Base-by-base conservation (phyloP, 345 rosid genomes). In the Raphanus sativus region DNA sequence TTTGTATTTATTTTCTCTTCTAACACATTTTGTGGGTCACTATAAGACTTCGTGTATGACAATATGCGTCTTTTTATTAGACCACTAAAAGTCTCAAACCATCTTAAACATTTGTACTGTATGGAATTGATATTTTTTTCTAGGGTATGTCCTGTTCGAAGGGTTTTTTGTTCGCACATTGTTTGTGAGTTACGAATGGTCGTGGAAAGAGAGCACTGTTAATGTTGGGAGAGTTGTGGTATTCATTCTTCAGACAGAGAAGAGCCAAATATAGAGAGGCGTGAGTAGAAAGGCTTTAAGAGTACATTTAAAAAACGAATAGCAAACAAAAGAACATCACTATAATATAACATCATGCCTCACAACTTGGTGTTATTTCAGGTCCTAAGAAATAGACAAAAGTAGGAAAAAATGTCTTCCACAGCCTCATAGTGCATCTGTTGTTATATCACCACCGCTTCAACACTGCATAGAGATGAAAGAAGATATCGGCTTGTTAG, bases 171-270 rank as follows among this genome's bases (percentile, higher is more conserved):
- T 78, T 60, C 77, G 77, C 81, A 78, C 81, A n/a, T n/a, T 73
- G 64, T 25, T 16, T 64, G 67, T 21, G 13, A 36, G 73, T 48
- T 56, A 62, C 36, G 82, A 78, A 68, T 62, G 77, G 77, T 42
- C 50, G 50, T 78, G 77, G 73, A 66, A 60, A 66, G 38, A 72
- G 77, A 72, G 50, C 63, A 72, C 77, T 78, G 81, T 78, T 73
- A 74, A 79, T 79, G 78, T 72, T 45, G 11, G n/a, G 61, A 67
- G 82, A 79, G 74, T 73, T 79, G 81, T 73, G 75, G 78, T 73
- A 74, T 50, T 65, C 52, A 73, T 79, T 79, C 78, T 62, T 68
- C 65, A 79, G 77, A 78, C 77, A 73, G 38, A 67, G 38, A 70
- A 32, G 78, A 79, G 74, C 33, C 45, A 72, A 73, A 73, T 36